These are phyloP conservation scores for Linnemannia hyalina DNA, from an alignment of 192 early-diverging fungal species.

Conservation along the genomic window DNA sequence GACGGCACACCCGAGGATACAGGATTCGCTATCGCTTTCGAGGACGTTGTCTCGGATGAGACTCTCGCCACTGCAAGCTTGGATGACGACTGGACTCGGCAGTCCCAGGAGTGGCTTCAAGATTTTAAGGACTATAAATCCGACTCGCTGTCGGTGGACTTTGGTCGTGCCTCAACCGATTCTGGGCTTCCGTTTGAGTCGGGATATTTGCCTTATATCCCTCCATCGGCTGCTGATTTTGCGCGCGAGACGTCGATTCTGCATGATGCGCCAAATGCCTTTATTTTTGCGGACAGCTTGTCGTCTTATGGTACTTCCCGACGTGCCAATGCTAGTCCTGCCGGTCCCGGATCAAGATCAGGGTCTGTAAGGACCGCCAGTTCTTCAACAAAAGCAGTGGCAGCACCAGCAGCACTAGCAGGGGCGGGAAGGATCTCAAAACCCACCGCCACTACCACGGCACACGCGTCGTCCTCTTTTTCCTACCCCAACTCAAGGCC, in stretches of 20 bases:
- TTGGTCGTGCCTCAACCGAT: no score
- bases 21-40: neutral
- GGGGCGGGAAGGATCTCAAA: no score
- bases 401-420: no score
- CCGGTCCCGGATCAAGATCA: neutral
- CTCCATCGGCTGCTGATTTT: neutral
- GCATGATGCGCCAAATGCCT: neutral
- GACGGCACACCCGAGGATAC: neutral
- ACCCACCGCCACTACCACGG: no score
- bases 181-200: neutral
- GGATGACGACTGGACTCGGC: conserved; percentile 10
- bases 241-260: neutral
- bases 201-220: neutral
- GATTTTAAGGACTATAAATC: neutral
- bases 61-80: neutral
- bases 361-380: neutral
- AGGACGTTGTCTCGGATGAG: neutral
- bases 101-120: neutral
- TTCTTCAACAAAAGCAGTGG: neutral
- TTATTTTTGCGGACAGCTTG: neutral
- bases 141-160: neutral
- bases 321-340: neutral
- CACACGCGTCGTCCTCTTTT: no score
- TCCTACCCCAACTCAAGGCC: no score
- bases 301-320: neutral